Percentiles rank a stretch among this genome's conserved stretches.
phyloP scores from a whole-genome alignment of 768 basidiomycete species.

The Asterophora parasitica region DNA sequence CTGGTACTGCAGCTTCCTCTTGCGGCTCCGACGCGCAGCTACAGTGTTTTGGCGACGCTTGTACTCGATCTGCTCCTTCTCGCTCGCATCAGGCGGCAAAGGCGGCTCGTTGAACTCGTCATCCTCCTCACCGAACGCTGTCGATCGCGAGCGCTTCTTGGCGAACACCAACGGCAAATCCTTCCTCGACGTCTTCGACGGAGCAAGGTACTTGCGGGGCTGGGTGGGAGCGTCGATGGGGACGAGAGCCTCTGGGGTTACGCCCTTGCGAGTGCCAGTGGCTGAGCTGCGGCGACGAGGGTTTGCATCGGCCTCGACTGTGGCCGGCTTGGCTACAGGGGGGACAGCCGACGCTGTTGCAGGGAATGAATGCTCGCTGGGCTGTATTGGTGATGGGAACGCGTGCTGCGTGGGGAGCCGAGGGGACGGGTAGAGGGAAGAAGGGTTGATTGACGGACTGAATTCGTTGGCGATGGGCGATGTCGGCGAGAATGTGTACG shows the following conservation, averaged over 20 bases:
- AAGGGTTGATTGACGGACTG: constrained; percentile 27
- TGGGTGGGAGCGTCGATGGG: constrained; percentile 75
- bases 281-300: constrained; percentile 33
- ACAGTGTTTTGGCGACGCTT: constrained; percentile 80
- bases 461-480: constrained; percentile 38
- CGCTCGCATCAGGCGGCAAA: constrained; percentile 35
- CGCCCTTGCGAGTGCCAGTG: constrained; percentile 70
- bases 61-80: constrained; percentile 64
- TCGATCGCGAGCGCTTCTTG: constrained; percentile 53
- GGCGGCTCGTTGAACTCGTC: constrained; percentile 32
- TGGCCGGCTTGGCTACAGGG: constrained; percentile 9
- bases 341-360: constrained; percentile 2
- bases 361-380: constrained; percentile 13
- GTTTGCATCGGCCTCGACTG: constrained; percentile 3
- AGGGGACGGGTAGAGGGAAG: constrained; percentile 30
- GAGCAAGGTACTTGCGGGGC: constrained; percentile 56
- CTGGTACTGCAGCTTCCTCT: constrained; percentile 71
- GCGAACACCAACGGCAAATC: constrained; percentile 64
- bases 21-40: constrained; percentile 70
- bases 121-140: constrained; percentile 46
- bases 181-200: constrained; percentile 70
- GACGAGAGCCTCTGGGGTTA: constrained; percentile 57
- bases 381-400: constrained; percentile 8
- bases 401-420: constrained; percentile 14
- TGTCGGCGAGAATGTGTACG: constrained; percentile 48